These are phyloP conservation scores for Leccinum longicurvipes DNA, from an alignment of 768 basidiomycete species.

Conservation along the genomic window DNA sequence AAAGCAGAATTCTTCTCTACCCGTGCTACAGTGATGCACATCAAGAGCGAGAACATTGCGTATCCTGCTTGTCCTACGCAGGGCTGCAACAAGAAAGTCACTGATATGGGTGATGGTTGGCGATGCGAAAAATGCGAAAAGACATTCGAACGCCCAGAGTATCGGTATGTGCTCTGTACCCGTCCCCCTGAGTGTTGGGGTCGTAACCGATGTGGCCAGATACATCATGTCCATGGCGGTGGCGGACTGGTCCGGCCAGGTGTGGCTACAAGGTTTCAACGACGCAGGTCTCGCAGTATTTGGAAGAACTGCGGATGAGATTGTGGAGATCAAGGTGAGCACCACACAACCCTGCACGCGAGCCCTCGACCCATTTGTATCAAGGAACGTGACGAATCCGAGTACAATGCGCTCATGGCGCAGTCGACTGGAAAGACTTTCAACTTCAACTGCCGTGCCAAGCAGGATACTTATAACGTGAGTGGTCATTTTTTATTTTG, in stretches of 20 bases:
- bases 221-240: constrained; percentile 85
- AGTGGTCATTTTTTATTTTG: constrained; percentile 23
- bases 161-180: constrained; percentile 55
- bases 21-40: constrained; percentile 82
- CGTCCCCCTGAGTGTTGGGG: not conserved
- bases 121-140: constrained; percentile 90
- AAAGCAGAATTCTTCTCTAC: constrained; percentile 77
- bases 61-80: constrained; percentile 87
- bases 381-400: constrained; percentile 58
- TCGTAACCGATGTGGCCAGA: constrained; percentile 33
- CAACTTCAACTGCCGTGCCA: constrained; percentile 84
- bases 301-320: constrained; percentile 73
- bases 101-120: constrained; percentile 69
- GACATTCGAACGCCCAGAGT: constrained; percentile 64
- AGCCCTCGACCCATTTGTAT: not conserved
- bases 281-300: constrained; percentile 80
- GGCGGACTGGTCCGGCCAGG: constrained; percentile 85
- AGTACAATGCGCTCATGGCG: constrained; percentile 57
- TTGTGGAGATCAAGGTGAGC: constrained; percentile 67
- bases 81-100: constrained; percentile 88
- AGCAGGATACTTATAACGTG: constrained; percentile 83
- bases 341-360: not conserved
- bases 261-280: constrained; percentile 95
- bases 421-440: constrained; percentile 66
- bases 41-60: constrained; percentile 75